These are phyloP conservation scores for Kandelia obovata DNA, from an alignment of 345 rosid genomes.

Conservation along the genomic window DNA sequence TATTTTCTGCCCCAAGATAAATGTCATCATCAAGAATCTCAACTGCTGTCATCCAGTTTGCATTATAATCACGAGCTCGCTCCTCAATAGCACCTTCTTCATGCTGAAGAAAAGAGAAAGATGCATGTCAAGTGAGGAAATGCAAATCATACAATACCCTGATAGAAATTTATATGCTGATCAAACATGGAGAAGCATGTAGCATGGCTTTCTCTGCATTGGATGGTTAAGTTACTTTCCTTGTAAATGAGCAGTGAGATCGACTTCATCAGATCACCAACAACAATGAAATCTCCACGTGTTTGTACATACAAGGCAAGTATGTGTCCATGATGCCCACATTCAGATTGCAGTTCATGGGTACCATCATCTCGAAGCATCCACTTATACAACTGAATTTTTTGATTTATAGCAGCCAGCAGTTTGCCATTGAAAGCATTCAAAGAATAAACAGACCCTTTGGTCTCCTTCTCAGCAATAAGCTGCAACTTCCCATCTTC, in stretches of 20 bases:
- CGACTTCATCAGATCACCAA: constrained; percentile 94
- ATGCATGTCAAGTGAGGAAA: neutral
- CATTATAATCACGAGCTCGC: constrained; percentile 82
- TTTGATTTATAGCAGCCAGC: constrained; percentile 88
- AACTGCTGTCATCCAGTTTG: constrained; percentile 91
- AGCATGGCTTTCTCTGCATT: neutral
- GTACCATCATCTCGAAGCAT: constrained; percentile 85
- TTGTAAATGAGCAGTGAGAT: constrained; percentile 87
- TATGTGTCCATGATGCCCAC: constrained; percentile 89
- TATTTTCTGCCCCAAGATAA: constrained; percentile 80
- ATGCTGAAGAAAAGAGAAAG: constrained; percentile 47
- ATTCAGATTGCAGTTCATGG: constrained; percentile 81
- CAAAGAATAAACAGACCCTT: constrained; percentile 81
- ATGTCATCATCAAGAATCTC: constrained; percentile 86
- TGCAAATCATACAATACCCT: neutral
- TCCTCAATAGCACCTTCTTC: constrained; percentile 92
- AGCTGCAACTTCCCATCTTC: constrained; percentile 90
- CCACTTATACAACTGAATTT: constrained; percentile 92
- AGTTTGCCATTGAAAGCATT: constrained; percentile 92
- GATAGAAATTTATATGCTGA: neutral
- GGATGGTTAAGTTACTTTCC: constrained; percentile 28
- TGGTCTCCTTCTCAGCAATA: constrained; percentile 86
- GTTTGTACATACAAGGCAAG: constrained; percentile 87
- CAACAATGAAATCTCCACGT: constrained; percentile 93
- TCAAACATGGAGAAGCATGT: neutral